A percentile compares a stretch with the other conserved stretches of the same genome.
Evolutionary conservation across 768 basidiomycete species (phyloP).

Genomic region (Suillus paluster): DNA sequence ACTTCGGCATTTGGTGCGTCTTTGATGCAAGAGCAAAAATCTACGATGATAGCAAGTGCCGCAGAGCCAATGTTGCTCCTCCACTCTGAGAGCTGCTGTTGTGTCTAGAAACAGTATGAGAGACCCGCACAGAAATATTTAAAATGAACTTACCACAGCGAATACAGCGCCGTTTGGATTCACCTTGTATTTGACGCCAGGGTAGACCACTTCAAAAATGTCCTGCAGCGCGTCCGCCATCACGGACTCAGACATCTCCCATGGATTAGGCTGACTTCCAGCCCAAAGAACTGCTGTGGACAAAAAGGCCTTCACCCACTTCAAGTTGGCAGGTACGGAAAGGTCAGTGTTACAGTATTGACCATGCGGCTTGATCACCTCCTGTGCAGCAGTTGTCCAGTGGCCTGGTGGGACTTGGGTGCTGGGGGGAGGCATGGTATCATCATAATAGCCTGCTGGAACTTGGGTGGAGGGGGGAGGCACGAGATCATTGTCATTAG

Average conservation of each 20-base stretch:
- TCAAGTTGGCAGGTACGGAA: background rate
- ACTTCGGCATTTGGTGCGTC: background rate
- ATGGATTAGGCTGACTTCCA: conserved; percentile 2
- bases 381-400: background rate
- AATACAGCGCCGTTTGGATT: conserved; percentile 5
- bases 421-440: background rate
- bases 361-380: background rate
- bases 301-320: conserved; percentile 6
- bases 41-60: conserved; percentile 6
- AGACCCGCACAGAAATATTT: background rate
- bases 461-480: background rate
- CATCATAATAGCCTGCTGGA: background rate
- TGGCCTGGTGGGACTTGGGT: background rate
- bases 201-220: conserved; percentile 7
- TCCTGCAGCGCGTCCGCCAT: background rate
- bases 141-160: conserved; percentile 1
- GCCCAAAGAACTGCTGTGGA: background rate
- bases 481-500: background rate
- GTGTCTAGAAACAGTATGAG: background rate
- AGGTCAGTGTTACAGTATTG: conserved; percentile 6
- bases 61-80: conserved; percentile 9
- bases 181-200: conserved; percentile 4
- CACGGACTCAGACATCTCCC: background rate
- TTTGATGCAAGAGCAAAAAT: conserved; percentile 5
- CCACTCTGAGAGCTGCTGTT: conserved; percentile 11